phyloP scores from a whole-genome alignment of 345 rosid genomes.

The Draba incana region DNA sequence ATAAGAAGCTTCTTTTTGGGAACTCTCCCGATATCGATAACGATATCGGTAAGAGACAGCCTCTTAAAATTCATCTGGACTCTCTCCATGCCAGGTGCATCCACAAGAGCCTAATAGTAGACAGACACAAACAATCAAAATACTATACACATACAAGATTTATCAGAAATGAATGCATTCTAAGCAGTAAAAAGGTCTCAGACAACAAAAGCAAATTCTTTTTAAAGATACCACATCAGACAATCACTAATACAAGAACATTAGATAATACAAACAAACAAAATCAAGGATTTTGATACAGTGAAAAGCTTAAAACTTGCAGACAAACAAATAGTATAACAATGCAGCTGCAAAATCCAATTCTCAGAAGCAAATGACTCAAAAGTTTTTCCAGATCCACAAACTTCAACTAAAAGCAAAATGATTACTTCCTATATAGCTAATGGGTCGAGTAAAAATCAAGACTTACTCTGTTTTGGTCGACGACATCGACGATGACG shows the following conservation, averaged over 20 bases:
- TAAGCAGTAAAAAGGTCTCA: not conserved
- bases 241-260: not conserved
- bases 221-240: not conserved
- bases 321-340: not conserved
- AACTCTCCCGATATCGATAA: constrained; percentile 69
- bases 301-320: not conserved
- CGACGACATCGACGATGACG: constrained; percentile 83
- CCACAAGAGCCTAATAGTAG: constrained; percentile 69
- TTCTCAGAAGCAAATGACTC: not conserved
- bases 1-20: constrained; percentile 74
- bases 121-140: not conserved
- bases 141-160: not conserved
- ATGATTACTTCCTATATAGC: not conserved
- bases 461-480: constrained; percentile 60
- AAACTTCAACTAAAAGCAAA: not conserved
- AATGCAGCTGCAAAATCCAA: not conserved
- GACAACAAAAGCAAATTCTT: not conserved
- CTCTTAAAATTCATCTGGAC: constrained; percentile 88
- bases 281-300: not conserved
- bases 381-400: not conserved
- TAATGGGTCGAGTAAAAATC: not conserved
- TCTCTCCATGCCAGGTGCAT: constrained; percentile 87
- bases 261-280: not conserved
- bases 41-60: constrained; percentile 79
- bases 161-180: not conserved